These are phyloP conservation scores for Volvox carteri DNA, from an alignment of 163 green algal genomes.

Conservation along the genomic window DNA sequence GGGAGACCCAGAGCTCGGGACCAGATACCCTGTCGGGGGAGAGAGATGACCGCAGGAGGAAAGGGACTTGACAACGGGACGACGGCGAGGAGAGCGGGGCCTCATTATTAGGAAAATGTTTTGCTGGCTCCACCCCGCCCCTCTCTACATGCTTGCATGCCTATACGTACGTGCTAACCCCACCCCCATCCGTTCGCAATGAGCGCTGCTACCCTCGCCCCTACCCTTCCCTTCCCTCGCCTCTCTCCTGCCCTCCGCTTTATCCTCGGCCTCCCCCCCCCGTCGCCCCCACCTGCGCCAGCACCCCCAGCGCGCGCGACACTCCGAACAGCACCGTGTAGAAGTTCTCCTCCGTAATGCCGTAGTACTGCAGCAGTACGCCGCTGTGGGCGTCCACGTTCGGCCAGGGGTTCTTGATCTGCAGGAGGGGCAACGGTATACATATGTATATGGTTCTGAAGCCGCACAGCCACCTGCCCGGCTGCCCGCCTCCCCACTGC, in stretches of 20 bases:
- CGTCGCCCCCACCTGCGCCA: slow-evolving; percentile 79
- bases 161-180: no score
- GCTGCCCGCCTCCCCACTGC: no score
- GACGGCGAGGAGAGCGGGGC: no score
- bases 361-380: slow-evolving; percentile 98
- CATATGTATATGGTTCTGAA: no score
- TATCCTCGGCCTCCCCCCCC: not conserved
- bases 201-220: not conserved
- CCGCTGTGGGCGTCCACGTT: slow-evolving; percentile 99
- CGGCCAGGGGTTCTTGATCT: slow-evolving; percentile 99
- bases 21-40: slow-evolving; percentile 90
- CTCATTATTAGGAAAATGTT: no score
- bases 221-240: not conserved
- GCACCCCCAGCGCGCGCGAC: slow-evolving; percentile 92
- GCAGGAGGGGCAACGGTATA: no score
- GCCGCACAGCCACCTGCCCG: no score
- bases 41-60: not conserved
- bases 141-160: no score
- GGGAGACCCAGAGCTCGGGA: slow-evolving; percentile 93
- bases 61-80: no score
- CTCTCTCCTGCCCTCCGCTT: not conserved
- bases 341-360: slow-evolving; percentile 97
- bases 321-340: slow-evolving; percentile 99
- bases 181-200: no score
- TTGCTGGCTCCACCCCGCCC: not conserved